Percentiles rank a stretch among this genome's conserved stretches.
Conservation (phyloP, 2,329 filamentous ascomycete species). For the Colletotrichum liriopes region DNA sequence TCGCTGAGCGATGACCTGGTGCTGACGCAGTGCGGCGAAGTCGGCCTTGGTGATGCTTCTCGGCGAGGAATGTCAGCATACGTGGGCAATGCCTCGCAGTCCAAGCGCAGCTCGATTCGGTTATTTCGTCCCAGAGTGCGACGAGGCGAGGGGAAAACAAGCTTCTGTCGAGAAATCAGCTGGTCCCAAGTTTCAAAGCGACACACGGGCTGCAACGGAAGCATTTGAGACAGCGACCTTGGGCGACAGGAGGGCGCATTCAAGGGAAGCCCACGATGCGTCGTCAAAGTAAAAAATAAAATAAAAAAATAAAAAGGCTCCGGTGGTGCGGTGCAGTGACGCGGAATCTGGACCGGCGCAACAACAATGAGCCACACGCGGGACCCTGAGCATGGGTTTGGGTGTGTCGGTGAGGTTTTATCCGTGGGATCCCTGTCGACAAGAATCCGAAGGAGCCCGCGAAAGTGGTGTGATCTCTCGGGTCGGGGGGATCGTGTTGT, state of each 20-base stretch:
- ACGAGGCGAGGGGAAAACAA: slow-evolving; percentile 19
- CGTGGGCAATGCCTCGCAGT: neutral
- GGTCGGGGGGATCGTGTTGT: slow-evolving; percentile 17
- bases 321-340: neutral
- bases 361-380: neutral
- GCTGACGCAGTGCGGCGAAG: neutral
- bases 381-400: neutral
- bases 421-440: slow-evolving; percentile 24
- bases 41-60: slow-evolving; percentile 1
- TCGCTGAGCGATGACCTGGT: neutral
- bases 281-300: neutral
- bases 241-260: neutral
- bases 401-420: slow-evolving; percentile 20
- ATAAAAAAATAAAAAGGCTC: too few species aligned
- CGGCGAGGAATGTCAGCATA: neutral
- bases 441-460: slow-evolving; percentile 25
- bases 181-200: slow-evolving; percentile 27
- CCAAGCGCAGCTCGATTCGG: neutral
- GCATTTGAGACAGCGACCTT: neutral
- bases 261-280: neutral
- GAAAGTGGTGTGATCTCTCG: slow-evolving; percentile 42
- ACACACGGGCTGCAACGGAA: slow-evolving; percentile 18
- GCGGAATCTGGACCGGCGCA: neutral
- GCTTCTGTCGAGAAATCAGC: slow-evolving; percentile 30
- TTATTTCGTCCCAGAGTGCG: neutral